Base-by-base conservation (phyloP, 108 stramenopile genomes). In the Conticribra guillardii region DNA sequence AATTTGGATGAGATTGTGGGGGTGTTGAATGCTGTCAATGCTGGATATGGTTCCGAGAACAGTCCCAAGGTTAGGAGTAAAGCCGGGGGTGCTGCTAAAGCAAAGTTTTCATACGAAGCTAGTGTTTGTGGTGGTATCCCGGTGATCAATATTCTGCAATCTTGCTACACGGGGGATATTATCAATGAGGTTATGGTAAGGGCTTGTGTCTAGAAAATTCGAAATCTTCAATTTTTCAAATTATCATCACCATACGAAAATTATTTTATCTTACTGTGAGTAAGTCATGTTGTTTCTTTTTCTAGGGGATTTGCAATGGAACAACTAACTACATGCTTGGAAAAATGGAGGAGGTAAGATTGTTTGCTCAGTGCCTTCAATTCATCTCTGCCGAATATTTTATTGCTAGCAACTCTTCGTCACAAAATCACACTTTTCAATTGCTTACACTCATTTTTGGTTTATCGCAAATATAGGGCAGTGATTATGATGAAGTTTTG, bases 111-210 rank as follows among this genome's bases (percentile, higher is more conserved):
- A 2, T 92, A 82, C 57, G 93, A 95, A 49, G 93, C 93, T 7
- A 91, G 90, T 48, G 93, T 95, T 14, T 90, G 90, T 61, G 90
- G 90, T 26, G 93, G 93, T 15, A 89, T 95, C 56, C 93, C 93
- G 22, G 85, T 95, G 21, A 90, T 95, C 55, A 82, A 88, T 26
- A 79, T 85, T 0, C 58, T 95, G 5, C 88, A 88, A 58, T 61
- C 64, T 16, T 75, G 83, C 45, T 95, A 87, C 59, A 54, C 75
- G 3, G 88, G 86, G 5, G 93, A 95, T 60, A 71, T 83, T 11
- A 87, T 95, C 63, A 74, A 84, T 50, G 79, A 85, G 53, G 47
- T 95, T 4, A 81, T 81, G 75, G 37, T 41, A 57, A 47, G 46
- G 28, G 64, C 2, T 4, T 19, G 2, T 65, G 8, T 3, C 50